phyloP scores from a whole-genome alignment of 768 basidiomycete genomes.

The Collybiopsis luxurians region DNA sequence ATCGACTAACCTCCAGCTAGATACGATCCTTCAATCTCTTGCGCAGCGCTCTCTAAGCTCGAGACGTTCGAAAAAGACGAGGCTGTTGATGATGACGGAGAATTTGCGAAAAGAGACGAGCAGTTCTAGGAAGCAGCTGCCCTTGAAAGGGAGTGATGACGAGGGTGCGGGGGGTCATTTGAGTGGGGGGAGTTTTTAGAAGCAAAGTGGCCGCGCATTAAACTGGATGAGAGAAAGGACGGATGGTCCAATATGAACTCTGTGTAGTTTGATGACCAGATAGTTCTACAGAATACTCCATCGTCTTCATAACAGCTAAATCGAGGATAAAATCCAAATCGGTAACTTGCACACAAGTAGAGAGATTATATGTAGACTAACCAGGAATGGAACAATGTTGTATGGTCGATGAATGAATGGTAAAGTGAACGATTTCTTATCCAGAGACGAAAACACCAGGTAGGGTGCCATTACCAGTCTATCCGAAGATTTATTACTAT shows the following conservation, averaged over 20 bases:
- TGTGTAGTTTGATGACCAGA: background rate
- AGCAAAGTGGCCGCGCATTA: slow-evolving; percentile 95
- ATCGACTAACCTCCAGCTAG: slow-evolving; percentile 21
- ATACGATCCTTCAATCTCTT: slow-evolving; percentile 25
- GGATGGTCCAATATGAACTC: background rate
- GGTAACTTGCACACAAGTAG: background rate
- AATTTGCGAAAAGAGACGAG: slow-evolving; percentile 98
- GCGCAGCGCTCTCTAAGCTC: too few species aligned
- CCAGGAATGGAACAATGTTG: slow-evolving; percentile 46
- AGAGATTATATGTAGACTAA: slow-evolving; percentile 38
- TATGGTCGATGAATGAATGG: slow-evolving; percentile 87
- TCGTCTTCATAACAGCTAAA: slow-evolving; percentile 93
- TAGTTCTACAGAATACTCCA: slow-evolving; percentile 85
- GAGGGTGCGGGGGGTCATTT: slow-evolving; percentile 79
- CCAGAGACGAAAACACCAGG: slow-evolving; percentile 85
- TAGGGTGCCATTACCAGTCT: slow-evolving; percentile 96
- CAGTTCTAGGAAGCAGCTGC: too few species aligned
- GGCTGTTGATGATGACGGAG: slow-evolving; percentile 92
- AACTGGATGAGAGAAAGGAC: slow-evolving; percentile 47
- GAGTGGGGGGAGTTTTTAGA: slow-evolving; percentile 91
- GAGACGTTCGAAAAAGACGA: slow-evolving; percentile 84
- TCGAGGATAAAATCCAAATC: slow-evolving; percentile 14
- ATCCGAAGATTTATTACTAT: background rate
- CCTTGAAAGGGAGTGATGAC: slow-evolving; percentile 98
- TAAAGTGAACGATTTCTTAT: slow-evolving; percentile 92